phyloP scores from a whole-genome alignment of 345 rosid genomes.

The Iberis pinnata region DNA sequence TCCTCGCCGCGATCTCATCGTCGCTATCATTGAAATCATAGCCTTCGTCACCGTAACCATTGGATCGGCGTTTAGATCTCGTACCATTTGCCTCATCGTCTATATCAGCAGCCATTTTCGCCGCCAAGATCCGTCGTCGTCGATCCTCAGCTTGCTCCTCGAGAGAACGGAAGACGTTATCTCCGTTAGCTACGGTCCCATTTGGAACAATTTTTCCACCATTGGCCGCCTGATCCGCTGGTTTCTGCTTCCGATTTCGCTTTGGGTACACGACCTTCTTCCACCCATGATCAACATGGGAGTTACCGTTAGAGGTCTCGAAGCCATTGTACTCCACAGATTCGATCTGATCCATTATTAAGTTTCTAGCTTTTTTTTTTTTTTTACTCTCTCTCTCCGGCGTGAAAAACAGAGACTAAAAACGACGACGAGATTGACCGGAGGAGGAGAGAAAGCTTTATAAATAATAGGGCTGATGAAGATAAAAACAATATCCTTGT shows the following conservation, averaged over 20 bases:
- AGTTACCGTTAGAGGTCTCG: conserved; percentile 28
- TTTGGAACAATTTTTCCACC: conserved; percentile 4
- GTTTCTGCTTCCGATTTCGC: conserved; percentile 47
- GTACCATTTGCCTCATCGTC: conserved; percentile 9
- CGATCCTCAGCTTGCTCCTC: conserved; percentile 57
- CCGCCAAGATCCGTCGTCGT: conserved; percentile 36
- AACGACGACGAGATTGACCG: conserved; percentile 24
- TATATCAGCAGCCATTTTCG: conserved; percentile 28
- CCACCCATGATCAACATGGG: conserved; percentile 60
- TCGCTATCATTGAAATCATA: conserved; percentile 39
- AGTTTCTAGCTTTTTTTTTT: conserved; percentile 6
- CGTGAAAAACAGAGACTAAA: conserved; percentile 27
- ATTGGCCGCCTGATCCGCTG: conserved; percentile 34
- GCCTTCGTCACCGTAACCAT: conserved; percentile 27
- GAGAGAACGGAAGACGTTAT: conserved; percentile 38
- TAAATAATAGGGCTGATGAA: conserved; percentile 11
- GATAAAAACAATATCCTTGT: conserved; percentile 2
- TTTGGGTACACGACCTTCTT: conserved; percentile 61
- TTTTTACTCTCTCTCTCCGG: conserved; percentile 6
- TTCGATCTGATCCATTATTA: conserved; percentile 29
- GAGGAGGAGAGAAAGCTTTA: conserved; percentile 5
- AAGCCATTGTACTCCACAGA: conserved; percentile 32
- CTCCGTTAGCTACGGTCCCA: conserved; percentile 29
- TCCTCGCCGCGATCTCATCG: conserved; percentile 29
- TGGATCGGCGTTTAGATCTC: conserved; percentile 37